Conservation (phyloP, 73 alveolate genomes). For the Paramecium tetraurelia region DNA sequence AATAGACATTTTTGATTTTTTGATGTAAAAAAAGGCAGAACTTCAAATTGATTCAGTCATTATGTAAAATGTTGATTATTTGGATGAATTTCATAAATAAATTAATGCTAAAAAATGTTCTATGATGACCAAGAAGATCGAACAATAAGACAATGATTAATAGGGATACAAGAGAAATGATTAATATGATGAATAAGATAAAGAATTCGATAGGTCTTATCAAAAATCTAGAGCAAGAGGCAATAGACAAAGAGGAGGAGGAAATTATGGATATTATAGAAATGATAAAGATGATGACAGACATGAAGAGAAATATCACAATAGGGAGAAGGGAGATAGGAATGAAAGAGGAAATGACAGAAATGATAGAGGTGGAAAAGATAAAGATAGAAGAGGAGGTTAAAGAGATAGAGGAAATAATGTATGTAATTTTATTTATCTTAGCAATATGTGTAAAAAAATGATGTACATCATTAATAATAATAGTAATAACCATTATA, state of each 20-base stretch:
- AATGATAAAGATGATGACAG: neutral
- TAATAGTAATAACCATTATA: neutral
- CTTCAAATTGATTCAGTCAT: neutral
- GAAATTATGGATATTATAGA: neutral
- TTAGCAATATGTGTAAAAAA: slow-evolving; percentile 19
- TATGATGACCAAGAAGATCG: neutral
- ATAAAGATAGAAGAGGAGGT: slow-evolving; percentile 29
- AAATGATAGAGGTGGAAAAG: neutral
- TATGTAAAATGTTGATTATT: slow-evolving; percentile 37
- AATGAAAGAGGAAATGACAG: neutral
- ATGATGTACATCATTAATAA: neutral
- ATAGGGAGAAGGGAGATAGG: neutral
- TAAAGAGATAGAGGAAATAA: neutral
- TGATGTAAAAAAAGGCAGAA: neutral
- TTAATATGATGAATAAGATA: neutral
- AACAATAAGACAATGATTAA: neutral
- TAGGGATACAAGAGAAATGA: neutral
- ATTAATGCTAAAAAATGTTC: neutral
- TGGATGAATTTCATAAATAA: slow-evolving; percentile 34
- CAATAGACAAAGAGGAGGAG: neutral
- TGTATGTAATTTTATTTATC: neutral
- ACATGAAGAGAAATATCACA: neutral
- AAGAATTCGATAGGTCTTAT: neutral
- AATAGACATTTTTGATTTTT: neutral
- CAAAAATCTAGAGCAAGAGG: neutral